These are phyloP conservation scores for Chalara sp. DNA, from an alignment of 2,329 filamentous ascomycete genomes.

Conservation along the genomic window DNA sequence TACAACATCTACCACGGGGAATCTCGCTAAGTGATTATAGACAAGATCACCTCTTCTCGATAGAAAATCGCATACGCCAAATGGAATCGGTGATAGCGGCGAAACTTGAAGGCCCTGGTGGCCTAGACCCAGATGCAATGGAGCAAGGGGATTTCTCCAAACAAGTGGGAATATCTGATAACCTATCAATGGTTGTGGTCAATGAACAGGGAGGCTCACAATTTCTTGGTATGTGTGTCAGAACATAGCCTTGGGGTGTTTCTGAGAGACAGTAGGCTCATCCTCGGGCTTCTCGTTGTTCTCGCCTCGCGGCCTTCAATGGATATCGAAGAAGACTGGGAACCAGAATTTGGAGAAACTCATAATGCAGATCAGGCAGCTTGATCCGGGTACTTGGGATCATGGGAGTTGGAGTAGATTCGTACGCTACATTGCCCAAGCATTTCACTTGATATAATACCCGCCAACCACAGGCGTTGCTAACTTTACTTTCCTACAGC, in stretches of 20 bases:
- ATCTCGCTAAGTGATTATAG: not conserved
- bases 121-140: not conserved
- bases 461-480: too few relatives aligned
- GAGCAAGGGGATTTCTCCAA: not conserved
- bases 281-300: conserved; percentile 21
- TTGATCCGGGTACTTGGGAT: conserved; percentile 7
- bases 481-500: not conserved
- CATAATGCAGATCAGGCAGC: not conserved
- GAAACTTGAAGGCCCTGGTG: not conserved
- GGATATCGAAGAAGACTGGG: conserved; percentile 15
- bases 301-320: conserved; percentile 18
- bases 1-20: not conserved
- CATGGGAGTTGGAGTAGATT: conserved; percentile 2
- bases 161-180: not conserved
- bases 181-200: not conserved
- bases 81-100: not conserved
- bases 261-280: conserved; percentile 9
- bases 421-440: too few relatives aligned
- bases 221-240: not conserved
- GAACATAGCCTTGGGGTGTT: not conserved
- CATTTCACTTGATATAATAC: too few relatives aligned
- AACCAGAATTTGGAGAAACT: conserved; percentile 3
- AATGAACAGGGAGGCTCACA: not conserved
- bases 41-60: not conserved
- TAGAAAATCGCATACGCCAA: not conserved